A percentile compares a stretch with the other conserved stretches of the same genome.
Evolutionary conservation across 192 early-diverging fungal species (phyloP).

Genomic region (Entomortierella lignicola): DNA sequence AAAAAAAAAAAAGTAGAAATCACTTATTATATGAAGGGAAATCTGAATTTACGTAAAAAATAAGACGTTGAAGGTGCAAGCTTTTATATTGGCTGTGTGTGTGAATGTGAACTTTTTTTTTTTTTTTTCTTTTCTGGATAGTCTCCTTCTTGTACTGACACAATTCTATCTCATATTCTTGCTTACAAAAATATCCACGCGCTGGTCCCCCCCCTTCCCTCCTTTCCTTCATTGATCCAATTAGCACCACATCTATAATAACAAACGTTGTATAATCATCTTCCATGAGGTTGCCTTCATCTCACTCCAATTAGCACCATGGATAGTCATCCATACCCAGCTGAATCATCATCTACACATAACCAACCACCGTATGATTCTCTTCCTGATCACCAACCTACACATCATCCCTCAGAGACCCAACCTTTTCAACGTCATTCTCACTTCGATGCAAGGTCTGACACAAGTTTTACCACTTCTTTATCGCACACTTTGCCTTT

Average conservation of each 20-base stretch:
- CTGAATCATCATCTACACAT: neutral
- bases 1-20: too few species aligned
- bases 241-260: too few species aligned
- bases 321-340: constrained; percentile 6
- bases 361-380: neutral
- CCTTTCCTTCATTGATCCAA: too few species aligned
- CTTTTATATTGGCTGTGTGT: too few species aligned
- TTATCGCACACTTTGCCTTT: neutral
- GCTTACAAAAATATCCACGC: too few species aligned
- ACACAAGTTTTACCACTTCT: neutral
- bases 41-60: too few species aligned
- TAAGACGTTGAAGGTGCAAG: too few species aligned
- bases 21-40: too few species aligned
- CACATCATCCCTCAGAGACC: neutral
- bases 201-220: too few species aligned
- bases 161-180: neutral
- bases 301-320: neutral
- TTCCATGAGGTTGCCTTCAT: constrained; percentile 11
- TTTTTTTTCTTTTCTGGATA: too few species aligned
- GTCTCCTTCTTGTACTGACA: too few species aligned
- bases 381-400: neutral
- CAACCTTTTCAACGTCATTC: neutral
- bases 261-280: neutral
- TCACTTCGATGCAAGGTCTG: neutral
- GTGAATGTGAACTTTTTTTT: too few species aligned